These are phyloP conservation scores for Plasmodium cynomolgi DNA, from an alignment of 169 alveolate genomes.

Conservation along the genomic window DNA sequence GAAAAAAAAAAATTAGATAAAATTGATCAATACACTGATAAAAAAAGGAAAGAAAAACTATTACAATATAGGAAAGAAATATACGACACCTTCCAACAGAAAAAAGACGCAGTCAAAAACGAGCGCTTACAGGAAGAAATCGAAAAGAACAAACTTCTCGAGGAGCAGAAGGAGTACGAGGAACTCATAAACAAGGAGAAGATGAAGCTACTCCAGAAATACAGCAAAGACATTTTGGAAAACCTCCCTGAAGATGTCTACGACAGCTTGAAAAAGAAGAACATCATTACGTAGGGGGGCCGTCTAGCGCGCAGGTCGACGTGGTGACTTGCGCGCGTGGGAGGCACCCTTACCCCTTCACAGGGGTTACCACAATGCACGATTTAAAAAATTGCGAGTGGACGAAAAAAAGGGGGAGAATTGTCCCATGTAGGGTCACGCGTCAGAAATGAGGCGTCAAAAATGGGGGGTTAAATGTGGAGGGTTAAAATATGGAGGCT, in stretches of 20 bases:
- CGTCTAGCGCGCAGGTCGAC: neutral
- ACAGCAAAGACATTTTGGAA: constrained; percentile 46
- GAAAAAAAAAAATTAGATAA: constrained; percentile 71
- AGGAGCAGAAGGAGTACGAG: constrained; percentile 60
- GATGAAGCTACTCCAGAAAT: constrained; percentile 36
- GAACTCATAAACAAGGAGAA: constrained; percentile 52
- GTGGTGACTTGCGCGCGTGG: neutral
- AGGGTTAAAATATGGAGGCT: neutral
- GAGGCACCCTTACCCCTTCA: neutral
- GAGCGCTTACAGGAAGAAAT: constrained; percentile 53
- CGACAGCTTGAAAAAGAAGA: constrained; percentile 24
- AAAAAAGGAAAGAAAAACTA: constrained; percentile 66
- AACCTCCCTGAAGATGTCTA: constrained; percentile 42
- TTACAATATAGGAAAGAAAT: constrained; percentile 69
- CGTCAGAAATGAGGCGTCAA: neutral
- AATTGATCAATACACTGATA: constrained; percentile 67
- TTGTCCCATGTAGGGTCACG: neutral
- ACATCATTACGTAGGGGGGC: constrained; percentile 20
- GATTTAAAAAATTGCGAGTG: neutral
- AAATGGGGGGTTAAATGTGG: neutral
- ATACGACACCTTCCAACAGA: constrained; percentile 62
- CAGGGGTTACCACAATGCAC: neutral
- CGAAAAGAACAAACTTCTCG: constrained; percentile 47
- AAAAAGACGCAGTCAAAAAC: constrained; percentile 54
- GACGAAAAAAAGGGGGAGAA: neutral